phyloP scores from a whole-genome alignment of 1,139 yeast species.

The Taiozyma sp. region DNA sequence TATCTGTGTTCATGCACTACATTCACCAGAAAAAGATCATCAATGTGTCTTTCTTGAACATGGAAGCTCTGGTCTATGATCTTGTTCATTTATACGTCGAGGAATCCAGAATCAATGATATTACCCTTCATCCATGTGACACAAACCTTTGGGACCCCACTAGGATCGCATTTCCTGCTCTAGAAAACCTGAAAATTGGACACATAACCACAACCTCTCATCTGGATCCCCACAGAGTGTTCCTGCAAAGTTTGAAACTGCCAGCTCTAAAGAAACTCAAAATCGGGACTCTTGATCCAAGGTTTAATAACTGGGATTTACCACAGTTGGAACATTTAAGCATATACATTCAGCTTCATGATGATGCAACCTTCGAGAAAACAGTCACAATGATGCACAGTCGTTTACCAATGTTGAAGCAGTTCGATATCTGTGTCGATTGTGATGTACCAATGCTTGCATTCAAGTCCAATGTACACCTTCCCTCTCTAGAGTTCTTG shows the following conservation, averaged over 20 bases:
- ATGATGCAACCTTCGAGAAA: not conserved
- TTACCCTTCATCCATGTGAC: not conserved
- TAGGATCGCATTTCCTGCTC: not conserved
- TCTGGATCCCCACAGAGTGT: not conserved
- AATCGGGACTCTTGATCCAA: too few relatives aligned
- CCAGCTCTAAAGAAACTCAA: too few relatives aligned
- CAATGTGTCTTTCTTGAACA: not conserved
- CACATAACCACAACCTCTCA: not conserved
- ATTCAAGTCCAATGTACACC: too few relatives aligned
- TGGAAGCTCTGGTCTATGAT: not conserved
- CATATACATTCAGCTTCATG: not conserved
- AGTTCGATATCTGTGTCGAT: not conserved
- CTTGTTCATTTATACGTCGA: not conserved
- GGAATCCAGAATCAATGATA: not conserved
- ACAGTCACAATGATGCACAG: not conserved
- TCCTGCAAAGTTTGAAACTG: too few relatives aligned
- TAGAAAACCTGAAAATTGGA: not conserved
- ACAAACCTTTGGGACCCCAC: not conserved
- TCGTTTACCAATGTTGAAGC: not conserved
- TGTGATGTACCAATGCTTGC: too few relatives aligned
- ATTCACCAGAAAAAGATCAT: not conserved
- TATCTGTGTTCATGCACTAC: not conserved
- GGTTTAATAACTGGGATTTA: too few relatives aligned
- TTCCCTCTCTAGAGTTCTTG: not conserved
- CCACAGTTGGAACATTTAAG: not conserved